Percentiles rank a stretch among this genome's conserved stretches.
These are phyloP conservation scores for Fusarium sp. DNA, from an alignment of 2,329 filamentous ascomycete genomes.

Conservation along the genomic window DNA sequence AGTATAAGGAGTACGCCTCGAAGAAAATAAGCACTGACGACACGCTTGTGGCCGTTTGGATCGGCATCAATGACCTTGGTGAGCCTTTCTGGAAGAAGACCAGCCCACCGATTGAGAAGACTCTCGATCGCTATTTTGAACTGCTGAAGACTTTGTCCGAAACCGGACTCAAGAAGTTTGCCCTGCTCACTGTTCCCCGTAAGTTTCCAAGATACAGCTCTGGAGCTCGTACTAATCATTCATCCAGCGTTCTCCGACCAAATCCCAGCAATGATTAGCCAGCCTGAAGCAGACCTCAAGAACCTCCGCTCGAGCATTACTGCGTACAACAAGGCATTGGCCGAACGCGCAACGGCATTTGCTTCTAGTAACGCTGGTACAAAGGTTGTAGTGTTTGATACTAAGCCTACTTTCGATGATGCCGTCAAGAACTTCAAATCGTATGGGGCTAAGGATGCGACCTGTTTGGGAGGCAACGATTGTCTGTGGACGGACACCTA, in stretches of 20 bases:
- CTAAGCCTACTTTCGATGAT: slow-evolving; percentile 15
- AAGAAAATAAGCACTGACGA: slow-evolving; percentile 11
- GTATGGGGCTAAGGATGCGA: slow-evolving; percentile 26
- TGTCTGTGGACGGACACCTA: slow-evolving; percentile 33
- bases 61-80: slow-evolving; percentile 38
- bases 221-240: not conserved
- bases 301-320: slow-evolving; percentile 17
- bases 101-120: slow-evolving; percentile 11
- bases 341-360: slow-evolving; percentile 7
- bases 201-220: not conserved
- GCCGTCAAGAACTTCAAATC: slow-evolving; percentile 8
- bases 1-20: slow-evolving; percentile 33
- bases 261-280: slow-evolving; percentile 18
- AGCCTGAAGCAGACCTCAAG: slow-evolving; percentile 14
- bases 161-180: slow-evolving; percentile 29
- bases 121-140: slow-evolving; percentile 23
- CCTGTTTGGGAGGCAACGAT: slow-evolving; percentile 18
- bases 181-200: slow-evolving; percentile 25
- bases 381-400: slow-evolving; percentile 13
- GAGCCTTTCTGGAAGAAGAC: slow-evolving; percentile 34
- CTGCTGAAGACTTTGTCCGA: slow-evolving; percentile 16
- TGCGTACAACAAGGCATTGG: slow-evolving; percentile 18
- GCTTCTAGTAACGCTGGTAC: not conserved
- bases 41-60: slow-evolving; percentile 35
- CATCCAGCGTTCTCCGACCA: slow-evolving; percentile 17